Conservation (phyloP, 1,139 yeast genomes). For the Trichomonascaceae sp. region DNA sequence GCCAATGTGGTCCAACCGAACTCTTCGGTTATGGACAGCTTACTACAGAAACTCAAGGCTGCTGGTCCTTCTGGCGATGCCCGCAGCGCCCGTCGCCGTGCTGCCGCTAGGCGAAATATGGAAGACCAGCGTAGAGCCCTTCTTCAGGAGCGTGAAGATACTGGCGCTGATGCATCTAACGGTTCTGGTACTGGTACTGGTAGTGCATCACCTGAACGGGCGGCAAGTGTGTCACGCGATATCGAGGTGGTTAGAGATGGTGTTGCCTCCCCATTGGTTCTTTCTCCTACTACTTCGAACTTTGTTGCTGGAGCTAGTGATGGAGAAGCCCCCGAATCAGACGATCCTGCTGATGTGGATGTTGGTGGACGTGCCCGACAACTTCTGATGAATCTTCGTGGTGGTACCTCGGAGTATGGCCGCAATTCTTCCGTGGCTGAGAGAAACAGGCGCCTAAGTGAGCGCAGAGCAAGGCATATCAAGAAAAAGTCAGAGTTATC, state of each 20-base stretch:
- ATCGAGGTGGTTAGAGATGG: too few species aligned
- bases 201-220: not conserved
- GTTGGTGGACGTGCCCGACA: conserved; percentile 49
- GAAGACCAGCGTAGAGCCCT: conserved; percentile 3
- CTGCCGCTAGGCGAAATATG: conserved; percentile 42
- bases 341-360: conserved; percentile 32
- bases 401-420: conserved; percentile 17
- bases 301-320: not conserved
- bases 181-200: not conserved
- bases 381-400: conserved; percentile 44
- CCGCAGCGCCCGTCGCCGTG: conserved; percentile 68
- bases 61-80: conserved; percentile 66
- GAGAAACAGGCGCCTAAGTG: conserved; percentile 11
- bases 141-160: not conserved
- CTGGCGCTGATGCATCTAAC: not conserved
- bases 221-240: not conserved
- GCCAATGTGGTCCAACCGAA: conserved; percentile 13
- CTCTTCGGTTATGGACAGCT: conserved; percentile 49
- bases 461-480: conserved; percentile 16
- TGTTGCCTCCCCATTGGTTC: not conserved
- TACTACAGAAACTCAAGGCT: conserved; percentile 59
- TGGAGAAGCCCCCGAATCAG: conserved; percentile 2
- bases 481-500: conserved; percentile 8
- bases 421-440: conserved; percentile 9
- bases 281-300: not conserved